A percentile compares a stretch with the other conserved stretches of the same genome.
Conservation (phyloP, 306 rosid species). For the Acacia confusa region DNA sequence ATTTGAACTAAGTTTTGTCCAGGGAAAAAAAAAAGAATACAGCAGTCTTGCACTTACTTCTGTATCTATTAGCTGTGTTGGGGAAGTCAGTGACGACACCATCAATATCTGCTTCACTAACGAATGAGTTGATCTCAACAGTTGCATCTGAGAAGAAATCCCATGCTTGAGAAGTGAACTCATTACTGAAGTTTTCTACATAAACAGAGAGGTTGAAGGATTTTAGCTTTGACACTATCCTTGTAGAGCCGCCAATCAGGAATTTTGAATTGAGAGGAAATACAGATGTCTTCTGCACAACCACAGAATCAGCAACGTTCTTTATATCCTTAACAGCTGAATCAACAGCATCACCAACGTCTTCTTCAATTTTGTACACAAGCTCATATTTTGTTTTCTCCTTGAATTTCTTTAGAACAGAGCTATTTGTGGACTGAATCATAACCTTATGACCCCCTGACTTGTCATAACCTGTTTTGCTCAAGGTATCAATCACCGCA, state of each 20-base stretch:
- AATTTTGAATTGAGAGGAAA: slow-evolving; percentile 32
- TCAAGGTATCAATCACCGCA: slow-evolving; percentile 55
- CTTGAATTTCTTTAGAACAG: slow-evolving; percentile 67
- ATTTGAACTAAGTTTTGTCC: no score
- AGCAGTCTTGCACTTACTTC: slow-evolving; percentile 57
- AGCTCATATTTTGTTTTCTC: slow-evolving; percentile 55
- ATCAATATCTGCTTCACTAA: slow-evolving; percentile 37
- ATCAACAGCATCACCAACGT: slow-evolving; percentile 44
- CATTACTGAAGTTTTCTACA: slow-evolving; percentile 82
- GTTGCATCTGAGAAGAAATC: slow-evolving; percentile 92
- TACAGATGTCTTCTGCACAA: slow-evolving; percentile 61
- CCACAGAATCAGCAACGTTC: slow-evolving; percentile 66
- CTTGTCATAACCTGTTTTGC: slow-evolving; percentile 67
- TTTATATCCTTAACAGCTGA: slow-evolving; percentile 62
- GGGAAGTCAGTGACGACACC: slow-evolving; percentile 90
- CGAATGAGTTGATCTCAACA: slow-evolving; percentile 72
- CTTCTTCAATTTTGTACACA: slow-evolving; percentile 68
- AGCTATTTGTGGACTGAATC: slow-evolving; percentile 77
- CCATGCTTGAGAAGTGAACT: slow-evolving; percentile 90
- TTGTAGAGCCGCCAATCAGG: slow-evolving; percentile 32
- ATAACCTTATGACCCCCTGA: slow-evolving; percentile 52
- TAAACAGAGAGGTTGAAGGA: slow-evolving; percentile 61
- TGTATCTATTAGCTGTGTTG: slow-evolving; percentile 75
- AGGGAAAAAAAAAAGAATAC: neutral
- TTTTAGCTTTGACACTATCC: slow-evolving; percentile 43